phyloP scores from a whole-genome alignment of 1,139 yeast genomes.

The Sporopachydermia cereana region DNA sequence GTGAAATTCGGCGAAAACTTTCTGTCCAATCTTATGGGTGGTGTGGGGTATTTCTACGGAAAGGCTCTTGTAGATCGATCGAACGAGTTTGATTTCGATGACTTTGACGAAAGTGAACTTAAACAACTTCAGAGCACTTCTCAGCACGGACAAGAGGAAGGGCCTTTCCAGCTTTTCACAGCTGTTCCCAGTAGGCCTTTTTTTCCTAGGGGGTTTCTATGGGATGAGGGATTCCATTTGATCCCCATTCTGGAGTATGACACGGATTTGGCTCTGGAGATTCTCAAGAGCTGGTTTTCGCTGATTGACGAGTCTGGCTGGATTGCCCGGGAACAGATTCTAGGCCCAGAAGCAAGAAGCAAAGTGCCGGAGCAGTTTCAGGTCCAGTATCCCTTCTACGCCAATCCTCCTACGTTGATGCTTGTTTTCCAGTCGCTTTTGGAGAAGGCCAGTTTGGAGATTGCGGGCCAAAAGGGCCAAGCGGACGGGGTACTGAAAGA shows the following conservation, averaged over 20 bases:
- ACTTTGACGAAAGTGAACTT: conserved; percentile 43
- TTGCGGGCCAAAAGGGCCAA: conserved; percentile 8
- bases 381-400: conserved; percentile 81
- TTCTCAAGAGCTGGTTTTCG: conserved; percentile 78
- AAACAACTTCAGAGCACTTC: conserved; percentile 23
- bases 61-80: conserved; percentile 71
- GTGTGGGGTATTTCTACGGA: conserved; percentile 85
- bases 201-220: conserved; percentile 92
- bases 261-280: conserved; percentile 70
- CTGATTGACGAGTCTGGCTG: conserved; percentile 86
- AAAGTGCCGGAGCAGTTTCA: conserved; percentile 82
- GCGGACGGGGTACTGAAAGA: conserved; percentile 5
- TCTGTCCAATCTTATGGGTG: conserved; percentile 77
- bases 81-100: conserved; percentile 54
- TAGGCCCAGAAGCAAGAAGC: conserved; percentile 84
- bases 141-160: conserved; percentile 41
- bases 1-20: conserved; percentile 61
- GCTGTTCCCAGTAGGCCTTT: conserved; percentile 88
- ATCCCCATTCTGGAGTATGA: conserved; percentile 77
- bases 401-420: conserved; percentile 92
- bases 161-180: conserved; percentile 63
- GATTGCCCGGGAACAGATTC: conserved; percentile 92
- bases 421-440: conserved; percentile 63
- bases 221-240: conserved; percentile 98
- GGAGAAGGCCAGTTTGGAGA: conserved; percentile 29